phyloP scores from a whole-genome alignment of 2,329 filamentous ascomycete genomes.

The Apiospora marii region DNA sequence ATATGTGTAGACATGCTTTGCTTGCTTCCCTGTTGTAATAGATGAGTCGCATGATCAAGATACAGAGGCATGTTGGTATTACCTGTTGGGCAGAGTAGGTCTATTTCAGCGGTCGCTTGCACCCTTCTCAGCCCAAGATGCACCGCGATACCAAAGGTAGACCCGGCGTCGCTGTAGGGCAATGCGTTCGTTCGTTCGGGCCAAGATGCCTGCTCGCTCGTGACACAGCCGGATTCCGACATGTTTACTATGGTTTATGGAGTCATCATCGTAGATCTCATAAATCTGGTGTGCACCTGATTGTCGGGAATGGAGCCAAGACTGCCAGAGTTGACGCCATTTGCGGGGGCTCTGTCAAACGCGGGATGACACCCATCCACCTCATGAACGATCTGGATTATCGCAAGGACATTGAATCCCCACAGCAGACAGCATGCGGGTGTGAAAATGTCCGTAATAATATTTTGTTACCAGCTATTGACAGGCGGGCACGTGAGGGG shows the following conservation, averaged over 20 bases:
- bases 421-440: background rate
- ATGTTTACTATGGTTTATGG: background rate
- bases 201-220: background rate
- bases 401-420: background rate
- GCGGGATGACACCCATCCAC: background rate
- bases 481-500: background rate
- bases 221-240: background rate
- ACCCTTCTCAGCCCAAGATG: too few relatives aligned
- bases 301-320: background rate
- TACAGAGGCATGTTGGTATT: too few relatives aligned
- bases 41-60: too few relatives aligned
- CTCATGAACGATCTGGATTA: background rate
- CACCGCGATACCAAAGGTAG: background rate
- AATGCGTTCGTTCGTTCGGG: background rate
- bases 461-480: background rate
- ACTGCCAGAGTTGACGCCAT: background rate
- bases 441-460: background rate
- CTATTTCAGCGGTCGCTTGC: too few relatives aligned
- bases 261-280: background rate
- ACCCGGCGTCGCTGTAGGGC: background rate
- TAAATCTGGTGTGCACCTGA: background rate
- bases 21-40: too few relatives aligned
- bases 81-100: too few relatives aligned
- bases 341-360: constrained; percentile 1
- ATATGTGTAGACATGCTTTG: too few relatives aligned